A percentile compares a stretch with the other conserved stretches of the same genome.
These are phyloP conservation scores for Trichoderma harzianum DNA, from an alignment of 2,329 filamentous ascomycete species.

Conservation along the genomic window DNA sequence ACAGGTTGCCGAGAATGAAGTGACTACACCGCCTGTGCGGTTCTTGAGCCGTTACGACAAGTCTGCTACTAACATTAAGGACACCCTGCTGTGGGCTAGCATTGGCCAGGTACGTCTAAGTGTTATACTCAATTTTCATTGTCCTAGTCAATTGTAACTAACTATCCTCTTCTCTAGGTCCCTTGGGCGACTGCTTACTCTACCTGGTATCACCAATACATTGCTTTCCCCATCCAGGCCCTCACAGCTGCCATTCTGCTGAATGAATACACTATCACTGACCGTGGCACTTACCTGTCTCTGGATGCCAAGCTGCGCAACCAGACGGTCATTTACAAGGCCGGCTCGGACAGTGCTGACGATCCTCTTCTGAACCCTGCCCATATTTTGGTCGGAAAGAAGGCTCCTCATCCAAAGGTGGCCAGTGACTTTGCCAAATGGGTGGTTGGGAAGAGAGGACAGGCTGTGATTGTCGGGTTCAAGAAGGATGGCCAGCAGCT, in stretches of 20 bases:
- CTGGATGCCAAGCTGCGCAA: conserved; percentile 33
- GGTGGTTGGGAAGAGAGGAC: conserved; percentile 36
- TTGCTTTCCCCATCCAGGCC: conserved; percentile 44
- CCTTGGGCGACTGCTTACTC: conserved; percentile 44
- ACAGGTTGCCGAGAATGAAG: conserved; percentile 32
- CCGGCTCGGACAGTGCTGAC: conserved; percentile 32
- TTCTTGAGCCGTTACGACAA: conserved; percentile 47
- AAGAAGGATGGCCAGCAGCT: conserved; percentile 37
- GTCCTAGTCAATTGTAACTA: not conserved
- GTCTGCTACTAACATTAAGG: conserved; percentile 48
- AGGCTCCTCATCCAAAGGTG: conserved; percentile 32
- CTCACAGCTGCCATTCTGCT: conserved; percentile 40
- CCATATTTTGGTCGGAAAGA: conserved; percentile 37
- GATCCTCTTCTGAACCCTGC: conserved; percentile 44
- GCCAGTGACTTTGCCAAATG: conserved; percentile 39
- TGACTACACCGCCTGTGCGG: conserved; percentile 33
- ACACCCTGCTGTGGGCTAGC: conserved; percentile 41
- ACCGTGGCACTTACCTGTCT: conserved; percentile 43
- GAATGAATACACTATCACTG: conserved; percentile 46
- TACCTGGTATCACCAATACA: conserved; percentile 46
- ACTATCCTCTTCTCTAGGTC: conserved; percentile 19
- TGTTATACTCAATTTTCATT: conserved; percentile 15
- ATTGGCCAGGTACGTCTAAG: conserved; percentile 37
- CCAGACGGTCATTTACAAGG: conserved; percentile 36
- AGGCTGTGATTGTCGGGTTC: conserved; percentile 37